Percentiles rank a stretch among this genome's conserved stretches.
These are phyloP conservation scores for Pezicula neosporulosa DNA, from an alignment of 2,329 filamentous ascomycete species.

Conservation along the genomic window DNA sequence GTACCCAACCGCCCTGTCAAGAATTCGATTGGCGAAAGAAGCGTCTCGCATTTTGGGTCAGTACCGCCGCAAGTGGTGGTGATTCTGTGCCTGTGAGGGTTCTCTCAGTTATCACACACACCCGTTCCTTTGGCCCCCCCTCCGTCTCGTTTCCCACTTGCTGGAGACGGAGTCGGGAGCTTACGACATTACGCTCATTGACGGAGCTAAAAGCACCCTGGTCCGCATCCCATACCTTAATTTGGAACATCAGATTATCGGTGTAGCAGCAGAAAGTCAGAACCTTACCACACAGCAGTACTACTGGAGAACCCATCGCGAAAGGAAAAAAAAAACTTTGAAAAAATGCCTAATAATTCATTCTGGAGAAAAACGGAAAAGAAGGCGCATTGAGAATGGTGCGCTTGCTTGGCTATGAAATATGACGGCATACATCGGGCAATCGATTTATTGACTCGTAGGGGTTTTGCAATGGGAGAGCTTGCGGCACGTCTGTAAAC, in stretches of 20 bases:
- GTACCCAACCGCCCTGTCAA: background rate
- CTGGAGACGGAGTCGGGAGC: conserved; percentile 20
- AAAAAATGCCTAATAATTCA: too few species aligned
- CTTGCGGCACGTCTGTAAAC: too few species aligned
- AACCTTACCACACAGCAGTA: background rate
- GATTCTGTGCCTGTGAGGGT: background rate
- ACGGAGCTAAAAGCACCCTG: conserved; percentile 13
- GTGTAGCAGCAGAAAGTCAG: background rate
- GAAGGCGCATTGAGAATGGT: too few species aligned
- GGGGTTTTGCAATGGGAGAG: too few species aligned
- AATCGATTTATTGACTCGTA: too few species aligned
- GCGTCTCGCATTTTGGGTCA: background rate
- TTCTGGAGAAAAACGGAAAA: too few species aligned
- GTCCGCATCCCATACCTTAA: conserved; percentile 17
- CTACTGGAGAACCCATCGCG: too few species aligned
- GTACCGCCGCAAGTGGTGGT: background rate
- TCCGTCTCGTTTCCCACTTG: conserved; percentile 23
- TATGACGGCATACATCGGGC: too few species aligned
- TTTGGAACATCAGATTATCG: conserved; percentile 8
- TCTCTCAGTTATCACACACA: background rate
- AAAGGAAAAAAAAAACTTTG: too few species aligned
- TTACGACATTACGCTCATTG: conserved; percentile 12
- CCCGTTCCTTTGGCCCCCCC: background rate
- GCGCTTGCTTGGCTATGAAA: too few species aligned
- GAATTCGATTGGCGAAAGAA: background rate